Evolutionary conservation across 306 rosid species (phyloP).

Genomic region (Acacia crassicarpa): DNA sequence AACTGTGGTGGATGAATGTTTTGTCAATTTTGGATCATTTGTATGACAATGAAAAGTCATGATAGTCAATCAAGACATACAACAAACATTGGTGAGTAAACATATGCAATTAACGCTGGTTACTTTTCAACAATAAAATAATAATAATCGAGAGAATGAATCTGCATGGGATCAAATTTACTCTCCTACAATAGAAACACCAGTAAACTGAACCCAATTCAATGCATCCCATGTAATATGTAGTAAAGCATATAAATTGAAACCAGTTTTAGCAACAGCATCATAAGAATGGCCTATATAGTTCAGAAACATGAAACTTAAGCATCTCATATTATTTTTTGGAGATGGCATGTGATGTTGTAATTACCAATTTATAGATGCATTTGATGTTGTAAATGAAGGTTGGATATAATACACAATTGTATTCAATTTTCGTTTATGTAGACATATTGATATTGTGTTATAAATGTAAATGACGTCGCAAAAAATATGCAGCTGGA

Average conservation of each 20-base stretch:
- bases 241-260: slow-evolving; percentile 10
- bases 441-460: too few relatives aligned
- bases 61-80: too few relatives aligned
- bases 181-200: slow-evolving; percentile 3
- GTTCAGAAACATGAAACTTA: slow-evolving; percentile 3
- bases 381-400: too few relatives aligned
- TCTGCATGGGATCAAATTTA: background rate
- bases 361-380: too few relatives aligned
- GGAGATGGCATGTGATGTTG: too few relatives aligned
- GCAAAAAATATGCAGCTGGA: too few relatives aligned
- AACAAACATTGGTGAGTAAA: too few relatives aligned
- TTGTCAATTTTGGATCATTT: background rate
- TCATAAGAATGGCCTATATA: background rate
- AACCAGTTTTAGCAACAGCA: slow-evolving; percentile 12
- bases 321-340: background rate
- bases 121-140: background rate
- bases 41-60: background rate
- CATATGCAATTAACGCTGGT: background rate
- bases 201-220: slow-evolving; percentile 12
- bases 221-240: background rate
- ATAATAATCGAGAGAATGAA: background rate
- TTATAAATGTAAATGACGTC: too few relatives aligned
- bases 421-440: too few relatives aligned
- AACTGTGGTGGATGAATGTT: slow-evolving; percentile 13
- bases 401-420: too few relatives aligned